Evolutionary conservation across 2,329 filamentous ascomycete genomes (phyloP).

Genomic region (Knufia fluminis): DNA sequence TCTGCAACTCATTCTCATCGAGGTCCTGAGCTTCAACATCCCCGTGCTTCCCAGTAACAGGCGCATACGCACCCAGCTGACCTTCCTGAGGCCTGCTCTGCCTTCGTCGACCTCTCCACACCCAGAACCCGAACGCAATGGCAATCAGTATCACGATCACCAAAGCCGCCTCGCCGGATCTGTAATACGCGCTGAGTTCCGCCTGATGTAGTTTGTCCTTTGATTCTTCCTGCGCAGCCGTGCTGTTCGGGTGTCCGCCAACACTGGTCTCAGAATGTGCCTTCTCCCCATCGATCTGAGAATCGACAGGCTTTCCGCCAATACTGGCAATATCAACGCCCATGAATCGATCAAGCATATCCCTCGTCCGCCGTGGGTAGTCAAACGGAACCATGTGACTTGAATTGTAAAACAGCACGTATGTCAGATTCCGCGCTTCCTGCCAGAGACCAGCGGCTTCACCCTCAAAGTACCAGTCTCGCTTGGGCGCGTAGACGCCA

Average conservation of each 20-base stretch:
- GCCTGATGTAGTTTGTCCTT: slow-evolving; percentile 69
- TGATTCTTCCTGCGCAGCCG: slow-evolving; percentile 56
- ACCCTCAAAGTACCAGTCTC: slow-evolving; percentile 88
- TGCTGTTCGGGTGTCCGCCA: slow-evolving; percentile 62
- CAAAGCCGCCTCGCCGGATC: slow-evolving; percentile 76
- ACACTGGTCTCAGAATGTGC: slow-evolving; percentile 63
- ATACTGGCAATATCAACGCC: slow-evolving; percentile 83
- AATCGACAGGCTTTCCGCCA: slow-evolving; percentile 69
- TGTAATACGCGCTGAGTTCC: slow-evolving; percentile 80
- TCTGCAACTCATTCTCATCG: slow-evolving; percentile 52
- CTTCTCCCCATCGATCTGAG: slow-evolving; percentile 76
- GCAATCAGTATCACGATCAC: slow-evolving; percentile 70
- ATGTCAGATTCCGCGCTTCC: slow-evolving; percentile 87
- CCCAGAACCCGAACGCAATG: slow-evolving; percentile 62
- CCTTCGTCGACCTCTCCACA: slow-evolving; percentile 47
- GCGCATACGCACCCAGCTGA: slow-evolving; percentile 28
- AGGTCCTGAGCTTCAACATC: slow-evolving; percentile 56
- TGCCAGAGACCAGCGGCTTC: slow-evolving; percentile 87
- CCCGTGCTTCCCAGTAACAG: slow-evolving; percentile 26
- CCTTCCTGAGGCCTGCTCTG: slow-evolving; percentile 22
- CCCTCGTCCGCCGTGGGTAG: slow-evolving; percentile 71
- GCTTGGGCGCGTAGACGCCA: slow-evolving; percentile 82
- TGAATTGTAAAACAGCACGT: slow-evolving; percentile 88
- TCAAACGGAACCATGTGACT: slow-evolving; percentile 99
- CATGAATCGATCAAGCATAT: slow-evolving; percentile 98